Evolutionary conservation across 2,329 filamentous ascomycete genomes (phyloP), one percentile per base, ranked within the genome.

Genomic region (Alternaria hordeiaustralica): DNA sequence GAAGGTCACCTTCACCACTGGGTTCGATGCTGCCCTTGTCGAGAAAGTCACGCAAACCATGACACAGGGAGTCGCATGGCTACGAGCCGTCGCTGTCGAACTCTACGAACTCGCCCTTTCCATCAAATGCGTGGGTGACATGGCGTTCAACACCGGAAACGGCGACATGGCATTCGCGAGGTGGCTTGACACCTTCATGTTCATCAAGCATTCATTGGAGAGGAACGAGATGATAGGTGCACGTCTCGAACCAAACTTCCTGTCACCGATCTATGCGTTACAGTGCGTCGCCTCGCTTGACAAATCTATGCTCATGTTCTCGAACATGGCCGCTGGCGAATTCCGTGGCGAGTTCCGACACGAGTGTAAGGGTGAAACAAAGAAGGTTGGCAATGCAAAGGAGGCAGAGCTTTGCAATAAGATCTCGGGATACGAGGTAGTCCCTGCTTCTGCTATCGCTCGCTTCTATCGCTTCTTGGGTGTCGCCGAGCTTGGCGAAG

Each of bases 381-480:
- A 25, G 10, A 20, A 18, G 20, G 18, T 20, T 0, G 43, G 11
- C 1, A 1, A 45, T 20, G 43, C 43, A 1, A 11, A 45, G 43
- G 20, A 45, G 0, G 43, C 43, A 0, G 2, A 21, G 2, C 2
- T n/a, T 0, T 26, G 1, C 46, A 49, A 49, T 2, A 3, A 49
- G n/a, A 2, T 26, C 46, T 15, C 3, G 13, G 25, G 15, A 0
- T 25, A 4, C 1, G 23, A 50, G 46, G n/a, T 4, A 3, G 23
- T 47, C 3, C 20, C 20, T 0, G 1, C 1, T 0, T 46, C 44
- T 13, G 36, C 55, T 43, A 56, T 54, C 20, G 33, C 53, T 15
- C 47, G 58, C 23, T 61, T 61, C 60, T 54, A 58, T 7, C 21
- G 49, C 46, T 41, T 62, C 23, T 33, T 58, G 10, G 62, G 58